Percentiles rank a stretch among this genome's conserved stretches.
Evolutionary conservation across 2,329 filamentous ascomycete species (phyloP).

Genomic region (Venturia asperata): DNA sequence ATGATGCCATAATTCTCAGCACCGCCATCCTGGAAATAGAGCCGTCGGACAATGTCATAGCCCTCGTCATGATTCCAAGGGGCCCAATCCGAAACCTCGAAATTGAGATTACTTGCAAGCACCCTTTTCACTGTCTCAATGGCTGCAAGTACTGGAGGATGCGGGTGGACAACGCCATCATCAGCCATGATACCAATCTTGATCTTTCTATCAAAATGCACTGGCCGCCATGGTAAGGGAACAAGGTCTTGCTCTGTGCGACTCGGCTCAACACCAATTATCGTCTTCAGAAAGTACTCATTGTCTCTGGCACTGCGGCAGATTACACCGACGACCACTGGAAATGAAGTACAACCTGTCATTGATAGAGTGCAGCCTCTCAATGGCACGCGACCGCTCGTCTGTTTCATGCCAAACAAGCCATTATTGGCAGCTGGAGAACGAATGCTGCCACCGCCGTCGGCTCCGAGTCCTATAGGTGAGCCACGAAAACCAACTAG

Average conservation of each 20-base stretch:
- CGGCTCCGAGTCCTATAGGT: constrained; percentile 55
- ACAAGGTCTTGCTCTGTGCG: constrained; percentile 45
- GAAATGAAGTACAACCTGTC: constrained; percentile 28
- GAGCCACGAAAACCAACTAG: constrained; percentile 54
- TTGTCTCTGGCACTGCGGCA: constrained; percentile 46
- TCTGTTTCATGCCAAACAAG: constrained; percentile 46
- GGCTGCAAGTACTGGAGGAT: constrained; percentile 56
- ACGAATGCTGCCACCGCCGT: constrained; percentile 54
- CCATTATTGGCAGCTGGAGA: constrained; percentile 52
- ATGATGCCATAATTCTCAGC: constrained; percentile 46
- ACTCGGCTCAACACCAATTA: constrained; percentile 45
- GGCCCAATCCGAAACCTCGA: constrained; percentile 47
- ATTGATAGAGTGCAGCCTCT: constrained; percentile 38
- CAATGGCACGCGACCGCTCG: constrained; percentile 42
- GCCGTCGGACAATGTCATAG: constrained; percentile 39
- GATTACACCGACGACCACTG: constrained; percentile 20
- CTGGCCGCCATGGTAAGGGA: constrained; percentile 47
- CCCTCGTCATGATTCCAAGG: constrained; percentile 44
- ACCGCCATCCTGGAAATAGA: constrained; percentile 57
- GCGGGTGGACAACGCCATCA: constrained; percentile 57
- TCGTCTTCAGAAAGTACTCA: constrained; percentile 43
- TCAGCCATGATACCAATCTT: constrained; percentile 57
- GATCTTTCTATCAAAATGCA: constrained; percentile 35
- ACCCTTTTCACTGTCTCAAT: constrained; percentile 38
- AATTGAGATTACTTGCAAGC: constrained; percentile 29